Conservation (phyloP, 2,329 filamentous ascomycete genomes). For the Celoporthe dispersa region DNA sequence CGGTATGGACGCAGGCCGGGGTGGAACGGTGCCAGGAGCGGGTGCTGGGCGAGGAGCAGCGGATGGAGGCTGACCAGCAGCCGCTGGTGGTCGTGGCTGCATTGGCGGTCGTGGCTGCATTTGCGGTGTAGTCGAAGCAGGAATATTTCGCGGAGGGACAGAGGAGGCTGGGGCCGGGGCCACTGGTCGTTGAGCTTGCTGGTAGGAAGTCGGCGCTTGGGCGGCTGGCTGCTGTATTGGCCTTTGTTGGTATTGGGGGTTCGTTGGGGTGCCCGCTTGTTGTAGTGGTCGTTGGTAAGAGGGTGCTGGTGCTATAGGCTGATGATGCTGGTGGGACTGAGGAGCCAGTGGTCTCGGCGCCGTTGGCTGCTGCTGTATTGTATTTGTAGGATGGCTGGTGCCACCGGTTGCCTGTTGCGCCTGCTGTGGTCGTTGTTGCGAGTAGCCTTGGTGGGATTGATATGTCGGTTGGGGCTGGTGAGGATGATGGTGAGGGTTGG, state of each 20-base stretch:
- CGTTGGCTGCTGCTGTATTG: not conserved
- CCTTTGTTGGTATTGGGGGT: constrained; percentile 24
- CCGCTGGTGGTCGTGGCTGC: constrained; percentile 20
- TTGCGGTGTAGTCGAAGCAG: constrained; percentile 12
- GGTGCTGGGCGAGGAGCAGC: constrained; percentile 17
- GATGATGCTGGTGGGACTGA: constrained; percentile 24
- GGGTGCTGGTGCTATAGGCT: constrained; percentile 27
- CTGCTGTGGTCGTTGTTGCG: constrained; percentile 25
- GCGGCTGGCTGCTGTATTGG: constrained; percentile 21
- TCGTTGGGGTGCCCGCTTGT: constrained; percentile 18
- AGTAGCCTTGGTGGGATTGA: constrained; percentile 13
- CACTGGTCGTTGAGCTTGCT: constrained; percentile 18
- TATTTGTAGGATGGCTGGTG: constrained; percentile 8
- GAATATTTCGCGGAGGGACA: constrained; percentile 6
- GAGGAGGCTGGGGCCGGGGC: constrained; percentile 8
- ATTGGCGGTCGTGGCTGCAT: constrained; percentile 19
- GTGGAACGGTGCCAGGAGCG: constrained; percentile 1
- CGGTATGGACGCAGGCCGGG: constrained; percentile 12
- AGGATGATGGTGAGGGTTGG: constrained; percentile 24
- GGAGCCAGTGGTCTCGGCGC: constrained; percentile 16
- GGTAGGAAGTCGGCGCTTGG: constrained; percentile 20
- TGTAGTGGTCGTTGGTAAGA: constrained; percentile 24
- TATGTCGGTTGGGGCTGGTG: constrained; percentile 29
- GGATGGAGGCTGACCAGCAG: not conserved
- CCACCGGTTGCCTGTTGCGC: constrained; percentile 15